Percentiles rank a stretch among this genome's conserved stretches.
Conservation (phyloP, 108 stramenopile species). For the Thalassiosira profunda region DNA sequence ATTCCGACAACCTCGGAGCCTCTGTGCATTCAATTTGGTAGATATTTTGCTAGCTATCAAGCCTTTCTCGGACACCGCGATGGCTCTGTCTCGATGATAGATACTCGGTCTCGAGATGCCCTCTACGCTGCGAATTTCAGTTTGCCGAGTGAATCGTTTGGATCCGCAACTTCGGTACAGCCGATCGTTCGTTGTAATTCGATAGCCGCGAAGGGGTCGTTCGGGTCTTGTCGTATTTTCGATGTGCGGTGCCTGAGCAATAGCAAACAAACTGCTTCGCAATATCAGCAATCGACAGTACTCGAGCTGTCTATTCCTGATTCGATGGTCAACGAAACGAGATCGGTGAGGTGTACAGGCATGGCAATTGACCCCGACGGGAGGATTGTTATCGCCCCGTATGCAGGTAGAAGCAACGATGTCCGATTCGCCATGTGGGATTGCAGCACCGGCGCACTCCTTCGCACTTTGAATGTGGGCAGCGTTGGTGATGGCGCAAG, state of each 20-base stretch:
- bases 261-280: neutral
- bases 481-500: neutral
- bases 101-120: conserved; percentile 22
- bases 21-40: conserved; percentile 23
- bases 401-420: conserved; percentile 6
- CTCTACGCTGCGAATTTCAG: conserved; percentile 1
- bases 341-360: conserved; percentile 26
- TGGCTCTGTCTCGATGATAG: conserved; percentile 26
- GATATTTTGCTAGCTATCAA: neutral
- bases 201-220: conserved; percentile 24
- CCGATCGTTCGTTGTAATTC: conserved; percentile 22
- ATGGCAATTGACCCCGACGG: conserved; percentile 31
- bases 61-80: conserved; percentile 31
- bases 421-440: conserved; percentile 20
- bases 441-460: conserved; percentile 13
- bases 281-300: conserved; percentile 3
- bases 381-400: conserved; percentile 28
- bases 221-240: conserved; percentile 26
- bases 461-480: conserved; percentile 18
- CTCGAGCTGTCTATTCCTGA: conserved; percentile 3
- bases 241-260: conserved; percentile 21
- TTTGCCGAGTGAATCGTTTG: conserved; percentile 17
- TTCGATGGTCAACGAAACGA: conserved; percentile 13
- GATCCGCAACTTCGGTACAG: conserved; percentile 25
- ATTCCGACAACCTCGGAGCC: conserved; percentile 11